phyloP scores from a whole-genome alignment of 495 filamentous ascomycete genomes.

The Aspergillus sparsus region DNA sequence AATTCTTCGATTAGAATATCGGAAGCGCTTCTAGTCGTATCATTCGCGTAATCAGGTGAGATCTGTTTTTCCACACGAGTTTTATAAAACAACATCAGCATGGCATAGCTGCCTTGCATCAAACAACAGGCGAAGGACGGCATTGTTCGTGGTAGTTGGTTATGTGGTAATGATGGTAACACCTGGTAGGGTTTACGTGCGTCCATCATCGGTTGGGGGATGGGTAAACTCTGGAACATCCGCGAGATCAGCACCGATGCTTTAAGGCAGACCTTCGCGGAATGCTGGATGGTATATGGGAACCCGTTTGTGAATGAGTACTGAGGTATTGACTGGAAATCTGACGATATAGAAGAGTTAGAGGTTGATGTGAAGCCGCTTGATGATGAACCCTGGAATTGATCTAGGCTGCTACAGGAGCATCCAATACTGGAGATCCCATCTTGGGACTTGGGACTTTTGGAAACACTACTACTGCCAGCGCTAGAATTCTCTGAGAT shows the following conservation, averaged over 20 bases:
- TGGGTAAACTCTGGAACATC: conserved; percentile 53
- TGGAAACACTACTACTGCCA: conserved; percentile 21
- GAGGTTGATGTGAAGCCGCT: conserved; percentile 43
- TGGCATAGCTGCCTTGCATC: conserved; percentile 63
- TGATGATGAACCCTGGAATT: conserved; percentile 38
- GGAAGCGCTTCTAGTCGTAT: conserved; percentile 29
- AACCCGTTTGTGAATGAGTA: conserved; percentile 41
- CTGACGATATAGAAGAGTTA: conserved; percentile 40
- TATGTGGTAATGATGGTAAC: conserved; percentile 26
- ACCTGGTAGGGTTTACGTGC: conserved; percentile 22
- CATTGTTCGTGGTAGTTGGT: conserved; percentile 55
- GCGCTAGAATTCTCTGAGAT: conserved; percentile 18
- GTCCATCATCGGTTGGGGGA: conserved; percentile 44
- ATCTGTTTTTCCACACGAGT: conserved; percentile 51
- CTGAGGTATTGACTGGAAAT: conserved; percentile 35
- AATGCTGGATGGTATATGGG: conserved; percentile 55
- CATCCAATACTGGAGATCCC: conserved; percentile 38
- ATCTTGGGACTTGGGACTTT: conserved; percentile 26
- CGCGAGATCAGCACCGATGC: conserved; percentile 53
- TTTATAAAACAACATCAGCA: conserved; percentile 58
- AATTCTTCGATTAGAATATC: conserved; percentile 53
- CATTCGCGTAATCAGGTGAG: conserved; percentile 39
- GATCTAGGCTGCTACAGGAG: conserved; percentile 37
- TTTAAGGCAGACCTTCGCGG: conserved; percentile 54
- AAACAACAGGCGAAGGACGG: conserved; percentile 62